These are phyloP conservation scores for Amanita molliuscula DNA, from an alignment of 768 basidiomycete genomes.

Conservation along the genomic window DNA sequence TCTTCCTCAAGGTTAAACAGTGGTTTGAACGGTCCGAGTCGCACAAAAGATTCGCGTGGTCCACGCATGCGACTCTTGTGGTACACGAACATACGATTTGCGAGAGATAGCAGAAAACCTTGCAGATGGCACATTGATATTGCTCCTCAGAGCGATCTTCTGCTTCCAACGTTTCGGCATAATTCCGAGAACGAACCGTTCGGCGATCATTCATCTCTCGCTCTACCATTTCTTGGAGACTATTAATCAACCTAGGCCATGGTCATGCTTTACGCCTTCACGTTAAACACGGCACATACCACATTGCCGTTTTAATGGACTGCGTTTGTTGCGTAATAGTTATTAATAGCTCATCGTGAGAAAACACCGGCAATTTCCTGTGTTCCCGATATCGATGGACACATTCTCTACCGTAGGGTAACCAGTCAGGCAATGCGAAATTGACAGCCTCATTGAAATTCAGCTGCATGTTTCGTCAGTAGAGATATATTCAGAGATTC, in stretches of 20 bases:
- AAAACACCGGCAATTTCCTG: slow-evolving; percentile 92
- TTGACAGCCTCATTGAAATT: slow-evolving; percentile 99
- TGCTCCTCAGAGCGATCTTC: slow-evolving; percentile 87
- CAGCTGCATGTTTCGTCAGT: slow-evolving; percentile 41
- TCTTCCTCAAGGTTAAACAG: slow-evolving; percentile 54
- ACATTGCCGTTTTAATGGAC: slow-evolving; percentile 85
- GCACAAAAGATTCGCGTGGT: slow-evolving; percentile 76
- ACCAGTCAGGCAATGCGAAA: slow-evolving; percentile 95
- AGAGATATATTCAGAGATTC: slow-evolving; percentile 8
- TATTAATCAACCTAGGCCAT: slow-evolving; percentile 63
- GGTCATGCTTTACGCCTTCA: neutral
- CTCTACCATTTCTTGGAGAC: slow-evolving; percentile 80
- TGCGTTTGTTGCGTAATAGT: slow-evolving; percentile 96
- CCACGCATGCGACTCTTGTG: slow-evolving; percentile 71
- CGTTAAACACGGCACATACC: slow-evolving; percentile 39
- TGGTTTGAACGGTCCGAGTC: slow-evolving; percentile 33
- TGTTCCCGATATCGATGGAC: slow-evolving; percentile 86
- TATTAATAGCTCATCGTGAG: slow-evolving; percentile 92
- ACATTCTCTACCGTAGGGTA: slow-evolving; percentile 78
- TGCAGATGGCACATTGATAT: slow-evolving; percentile 91
- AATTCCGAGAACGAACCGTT: slow-evolving; percentile 44
- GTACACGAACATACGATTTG: slow-evolving; percentile 82
- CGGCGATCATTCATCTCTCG: slow-evolving; percentile 67
- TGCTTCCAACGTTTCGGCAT: slow-evolving; percentile 63
- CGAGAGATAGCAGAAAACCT: slow-evolving; percentile 90